These are phyloP conservation scores for Auxenochlorella protothecoides DNA, from an alignment of 139 green algal genomes.

Conservation along the genomic window DNA sequence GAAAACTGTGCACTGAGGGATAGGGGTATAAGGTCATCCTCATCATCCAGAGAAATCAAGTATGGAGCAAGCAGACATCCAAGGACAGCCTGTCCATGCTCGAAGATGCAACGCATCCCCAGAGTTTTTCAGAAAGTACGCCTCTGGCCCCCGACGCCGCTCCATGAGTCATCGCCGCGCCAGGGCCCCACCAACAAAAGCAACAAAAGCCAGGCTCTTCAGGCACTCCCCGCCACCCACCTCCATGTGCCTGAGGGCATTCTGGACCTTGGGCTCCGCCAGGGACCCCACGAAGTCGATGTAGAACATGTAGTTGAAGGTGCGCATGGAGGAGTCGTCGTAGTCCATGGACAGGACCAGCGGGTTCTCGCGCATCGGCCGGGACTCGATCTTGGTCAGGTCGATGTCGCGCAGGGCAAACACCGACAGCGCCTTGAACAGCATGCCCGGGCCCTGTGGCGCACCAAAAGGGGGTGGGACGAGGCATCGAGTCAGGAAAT, in stretches of 20 bases:
- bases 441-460: conserved; percentile 63
- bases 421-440: conserved; percentile 94
- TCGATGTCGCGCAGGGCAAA: conserved; percentile 96
- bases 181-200: too few species aligned
- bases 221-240: conserved; percentile 1
- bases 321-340: neutral
- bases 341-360: conserved; percentile 10
- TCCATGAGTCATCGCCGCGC: too few species aligned
- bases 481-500: too few species aligned
- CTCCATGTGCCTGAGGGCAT: conserved; percentile 84
- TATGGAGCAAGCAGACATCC: too few species aligned
- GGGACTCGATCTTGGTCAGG: conserved; percentile 93
- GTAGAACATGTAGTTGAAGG: conserved; percentile 98
- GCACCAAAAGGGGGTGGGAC: too few species aligned
- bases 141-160: neutral
- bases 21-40: neutral
- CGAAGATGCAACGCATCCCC: neutral
- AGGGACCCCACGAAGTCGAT: conserved; percentile 87
- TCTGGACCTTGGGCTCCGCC: conserved; percentile 65
- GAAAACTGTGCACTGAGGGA: neutral
- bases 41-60: too few species aligned
- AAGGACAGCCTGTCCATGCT: too few species aligned
- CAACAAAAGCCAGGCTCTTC: neutral
- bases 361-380: conserved; percentile 58
- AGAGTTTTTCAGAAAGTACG: neutral